Percentiles rank a stretch among this genome's conserved stretches.
These are phyloP conservation scores for Colletotrichum spaethianum DNA, from an alignment of 2,329 filamentous ascomycete genomes.

Conservation along the genomic window DNA sequence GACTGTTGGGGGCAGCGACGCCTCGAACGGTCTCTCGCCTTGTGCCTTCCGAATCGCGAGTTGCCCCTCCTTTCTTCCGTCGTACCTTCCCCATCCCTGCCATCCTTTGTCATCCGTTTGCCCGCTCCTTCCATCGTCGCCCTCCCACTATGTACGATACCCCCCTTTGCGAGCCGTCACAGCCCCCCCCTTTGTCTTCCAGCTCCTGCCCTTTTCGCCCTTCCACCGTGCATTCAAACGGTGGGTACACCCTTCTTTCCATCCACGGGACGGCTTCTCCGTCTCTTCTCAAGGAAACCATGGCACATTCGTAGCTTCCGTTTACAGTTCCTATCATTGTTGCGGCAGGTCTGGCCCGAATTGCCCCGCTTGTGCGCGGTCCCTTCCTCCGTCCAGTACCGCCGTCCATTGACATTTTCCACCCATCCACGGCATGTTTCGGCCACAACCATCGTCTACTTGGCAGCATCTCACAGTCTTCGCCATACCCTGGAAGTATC, in stretches of 20 bases:
- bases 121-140: background rate
- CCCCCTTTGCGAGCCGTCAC: background rate
- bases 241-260: background rate
- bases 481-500: background rate
- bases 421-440: background rate
- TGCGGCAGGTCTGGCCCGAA: slow-evolving; percentile 20
- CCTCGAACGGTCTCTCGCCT: background rate
- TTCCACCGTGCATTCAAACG: background rate
- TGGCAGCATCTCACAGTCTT: background rate
- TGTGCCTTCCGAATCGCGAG: background rate
- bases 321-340: slow-evolving; percentile 7
- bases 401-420: background rate
- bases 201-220: background rate
- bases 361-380: slow-evolving; percentile 9
- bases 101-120: background rate
- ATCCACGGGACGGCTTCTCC: slow-evolving; percentile 4
- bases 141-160: too few species aligned
- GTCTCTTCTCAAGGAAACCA: slow-evolving; percentile 4
- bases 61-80: background rate
- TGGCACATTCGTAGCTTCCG: slow-evolving; percentile 32
- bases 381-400: background rate
- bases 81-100: background rate
- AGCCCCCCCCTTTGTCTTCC: background rate
- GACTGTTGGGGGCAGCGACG: background rate
- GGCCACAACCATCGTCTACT: background rate